Evolutionary conservation across 2,329 filamentous ascomycete genomes (phyloP).

Genomic region (Calonectria multiphialidica): DNA sequence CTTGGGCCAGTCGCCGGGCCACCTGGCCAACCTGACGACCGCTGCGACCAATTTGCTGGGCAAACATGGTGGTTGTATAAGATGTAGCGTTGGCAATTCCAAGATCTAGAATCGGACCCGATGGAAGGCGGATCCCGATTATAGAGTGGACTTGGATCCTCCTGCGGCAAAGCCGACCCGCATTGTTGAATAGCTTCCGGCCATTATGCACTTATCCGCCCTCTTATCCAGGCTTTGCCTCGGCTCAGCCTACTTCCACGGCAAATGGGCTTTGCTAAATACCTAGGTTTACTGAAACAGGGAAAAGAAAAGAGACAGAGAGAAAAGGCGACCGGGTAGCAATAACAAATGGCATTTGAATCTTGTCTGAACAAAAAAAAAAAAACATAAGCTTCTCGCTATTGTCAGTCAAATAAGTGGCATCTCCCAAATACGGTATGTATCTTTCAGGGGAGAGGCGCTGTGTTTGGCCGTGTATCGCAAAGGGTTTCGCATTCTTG

Average conservation of each 20-base stretch:
- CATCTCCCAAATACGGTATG: too few species aligned
- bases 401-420: too few species aligned
- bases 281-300: background rate
- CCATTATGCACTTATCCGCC: constrained; percentile 35
- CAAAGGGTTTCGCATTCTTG: background rate
- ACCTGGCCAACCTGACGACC: constrained; percentile 41
- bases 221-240: background rate
- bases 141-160: constrained; percentile 31
- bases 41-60: constrained; percentile 39
- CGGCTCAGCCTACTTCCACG: background rate
- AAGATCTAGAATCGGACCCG: background rate
- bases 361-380: too few species aligned
- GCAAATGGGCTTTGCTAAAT: background rate
- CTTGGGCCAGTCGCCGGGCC: constrained; percentile 33
- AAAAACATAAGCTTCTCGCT: too few species aligned
- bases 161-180: constrained; percentile 38
- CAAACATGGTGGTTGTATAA: constrained; percentile 32
- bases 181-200: constrained; percentile 31
- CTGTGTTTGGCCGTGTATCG: background rate
- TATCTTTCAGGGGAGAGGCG: background rate
- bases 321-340: background rate
- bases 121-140: constrained; percentile 1
- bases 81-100: background rate
- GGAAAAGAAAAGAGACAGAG: background rate
- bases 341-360: too few species aligned